Evolutionary conservation across 2,329 filamentous ascomycete genomes (phyloP), one percentile per base, ranked within the genome.

Genomic region (Trichocomaceae sp.): DNA sequence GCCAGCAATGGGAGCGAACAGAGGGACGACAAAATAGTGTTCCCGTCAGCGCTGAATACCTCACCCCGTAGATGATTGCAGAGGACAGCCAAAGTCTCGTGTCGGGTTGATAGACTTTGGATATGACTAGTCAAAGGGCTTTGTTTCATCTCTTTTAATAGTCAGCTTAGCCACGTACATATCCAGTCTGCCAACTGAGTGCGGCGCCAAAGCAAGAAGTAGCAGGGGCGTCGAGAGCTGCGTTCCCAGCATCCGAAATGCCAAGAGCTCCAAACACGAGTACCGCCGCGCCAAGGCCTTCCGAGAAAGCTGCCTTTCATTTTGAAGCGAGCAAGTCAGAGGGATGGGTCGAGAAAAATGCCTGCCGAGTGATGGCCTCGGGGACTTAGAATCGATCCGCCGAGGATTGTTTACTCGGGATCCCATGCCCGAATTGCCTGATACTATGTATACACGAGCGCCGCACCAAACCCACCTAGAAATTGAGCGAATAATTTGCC

Each of bases 101-200:
- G 65, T 65, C 4, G 65, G 65, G 51, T 68, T 68, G 17, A 68
- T 61, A 20, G 65, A 65, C 65, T 67, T 45, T 2, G 7, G 13
- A 26, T 33, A 26, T 33, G 23, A 42, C 20, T 41, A 41, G 39
- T 20, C 3, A 17, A 9, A 15, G n/a, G 12, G 12, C n/a, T n/a
- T n/a, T n/a, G 35, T 12, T 19, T 39, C 13, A 6, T n/a, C n/a
- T n/a, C n/a, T n/a, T n/a, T n/a, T n/a, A n/a, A 39, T 39, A 39
- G 13, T 2, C n/a, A n/a, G 15, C 9, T 5, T 12, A 15, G 37
- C 13, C 20, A 63, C 64, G 4, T 68, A 68, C 65, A 37, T 68
- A 69, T 39, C 66, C 66, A 6, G 65, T 68, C 59, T 68, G 64
- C 65, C 65, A 68, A n/a, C 65, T 65, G 35, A 68, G 22, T 2